Percentiles rank a stretch among this genome's conserved stretches.
These are phyloP conservation scores for Penicillium sp. DNA, from an alignment of 2,329 filamentous ascomycete genomes.

Conservation along the genomic window DNA sequence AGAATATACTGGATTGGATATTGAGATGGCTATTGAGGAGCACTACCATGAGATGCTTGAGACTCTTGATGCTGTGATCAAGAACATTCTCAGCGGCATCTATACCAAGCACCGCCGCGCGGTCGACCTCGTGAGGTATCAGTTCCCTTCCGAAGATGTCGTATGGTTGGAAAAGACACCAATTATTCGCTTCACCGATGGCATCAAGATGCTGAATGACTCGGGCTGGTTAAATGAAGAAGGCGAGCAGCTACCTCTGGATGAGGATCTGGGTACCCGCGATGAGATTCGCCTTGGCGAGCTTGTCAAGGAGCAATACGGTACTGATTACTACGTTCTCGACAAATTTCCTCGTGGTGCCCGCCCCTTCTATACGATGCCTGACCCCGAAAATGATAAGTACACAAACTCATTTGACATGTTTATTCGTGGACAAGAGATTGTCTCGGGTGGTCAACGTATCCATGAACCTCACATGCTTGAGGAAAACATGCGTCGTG, in stretches of 20 bases:
- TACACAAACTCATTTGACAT: constrained; percentile 94
- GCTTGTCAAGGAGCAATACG: constrained; percentile 80
- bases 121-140: constrained; percentile 74
- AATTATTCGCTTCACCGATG: constrained; percentile 75
- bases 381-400: constrained; percentile 67
- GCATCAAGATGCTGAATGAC: constrained; percentile 74
- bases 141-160: constrained; percentile 83
- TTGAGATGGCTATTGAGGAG: constrained; percentile 87
- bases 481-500: constrained; percentile 71
- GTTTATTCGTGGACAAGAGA: constrained; percentile 89
- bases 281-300: constrained; percentile 84
- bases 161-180: constrained; percentile 85
- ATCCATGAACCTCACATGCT: constrained; percentile 77
- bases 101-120: constrained; percentile 69
- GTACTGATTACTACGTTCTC: constrained; percentile 88
- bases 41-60: constrained; percentile 86
- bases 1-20: constrained; percentile 87
- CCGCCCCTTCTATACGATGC: constrained; percentile 89
- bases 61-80: constrained; percentile 76
- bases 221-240: constrained; percentile 76
- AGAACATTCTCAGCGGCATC: constrained; percentile 71
- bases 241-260: constrained; percentile 65
- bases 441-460: constrained; percentile 88
- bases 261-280: constrained; percentile 79
- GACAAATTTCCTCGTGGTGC: constrained; percentile 87